Evolutionary conservation across 2,329 filamentous ascomycete genomes (phyloP), one percentile per base, ranked within the genome.

Genomic region (Colletotrichum lentis): DNA sequence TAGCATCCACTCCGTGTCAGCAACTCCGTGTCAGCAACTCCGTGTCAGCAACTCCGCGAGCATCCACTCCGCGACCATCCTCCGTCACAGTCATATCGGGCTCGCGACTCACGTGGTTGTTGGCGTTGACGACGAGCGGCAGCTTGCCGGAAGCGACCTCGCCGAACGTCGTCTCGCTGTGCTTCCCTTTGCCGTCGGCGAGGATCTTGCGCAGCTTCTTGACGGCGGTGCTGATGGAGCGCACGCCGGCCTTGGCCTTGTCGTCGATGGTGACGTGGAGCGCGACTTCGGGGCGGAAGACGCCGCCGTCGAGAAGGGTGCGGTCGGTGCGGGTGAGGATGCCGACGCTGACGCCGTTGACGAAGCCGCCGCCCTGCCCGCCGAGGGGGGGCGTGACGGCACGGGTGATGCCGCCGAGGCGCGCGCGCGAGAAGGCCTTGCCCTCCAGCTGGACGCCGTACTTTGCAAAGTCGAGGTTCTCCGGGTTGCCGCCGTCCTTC

Each of bases 391-490:
- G 73, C 2, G 81, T 80, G 11, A 84, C 73, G 1, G 80, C 79
- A 56, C 76, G 75, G 4, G 81, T 84, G 20, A 84, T 76, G 20
- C 82, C 82, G 18, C 79, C 81, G 20, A 82, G 73, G 31, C 78
- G 76, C 12, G 82, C 81, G 27, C 81, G 75, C 1, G 72, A 73
- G 68, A 84, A 82, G 1, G 73, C 71, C 66, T 78, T 78, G 0
- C 81, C 81, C 27, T 81, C 79, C 1, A 82, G 74, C 69, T 74
- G 76, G 22, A 82, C 67, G 1, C 79, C 80, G 62, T 81, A 79
- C 67, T 81, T 81, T 7, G 80, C 80, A 62, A 77, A 78, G 6
- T 73, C 72, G 4, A 80, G 70, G 65, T 73, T 76, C 10, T 75
- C 73, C 0, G 76, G 72, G 53, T 79, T 57, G 64, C 47, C 63